These are phyloP conservation scores for Vaccinium macrocarpon DNA, from an alignment of 148 eudicot species.

Conservation along the genomic window DNA sequence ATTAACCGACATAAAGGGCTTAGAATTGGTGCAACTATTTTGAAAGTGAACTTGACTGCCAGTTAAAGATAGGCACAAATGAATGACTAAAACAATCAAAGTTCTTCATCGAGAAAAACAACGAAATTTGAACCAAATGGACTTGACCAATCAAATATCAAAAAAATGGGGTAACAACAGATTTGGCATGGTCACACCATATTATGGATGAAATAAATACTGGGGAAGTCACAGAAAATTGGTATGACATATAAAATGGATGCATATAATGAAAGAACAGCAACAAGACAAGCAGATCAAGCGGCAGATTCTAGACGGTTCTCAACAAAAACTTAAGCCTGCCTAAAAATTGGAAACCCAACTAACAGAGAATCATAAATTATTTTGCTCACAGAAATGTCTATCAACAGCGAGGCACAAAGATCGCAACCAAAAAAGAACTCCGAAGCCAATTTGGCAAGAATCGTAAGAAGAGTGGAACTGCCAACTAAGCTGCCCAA, in stretches of 20 bases:
- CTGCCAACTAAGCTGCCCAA: neutral
- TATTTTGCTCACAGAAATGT: neutral
- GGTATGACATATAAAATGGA: neutral
- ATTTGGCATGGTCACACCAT: neutral
- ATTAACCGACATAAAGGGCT: neutral
- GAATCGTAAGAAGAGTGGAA: neutral
- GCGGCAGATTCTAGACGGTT: conserved; percentile 9
- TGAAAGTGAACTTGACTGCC: neutral
- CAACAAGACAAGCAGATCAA: conserved; percentile 6
- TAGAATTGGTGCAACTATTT: neutral
- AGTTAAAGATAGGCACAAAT: neutral
- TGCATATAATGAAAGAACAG: neutral
- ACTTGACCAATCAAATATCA: neutral
- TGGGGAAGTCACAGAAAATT: neutral
- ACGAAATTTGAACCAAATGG: neutral
- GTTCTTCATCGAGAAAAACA: neutral
- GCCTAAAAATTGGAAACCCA: neutral
- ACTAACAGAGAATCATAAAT: neutral
- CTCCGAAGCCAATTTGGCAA: neutral
- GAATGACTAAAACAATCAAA: neutral
- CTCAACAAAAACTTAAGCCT: neutral
- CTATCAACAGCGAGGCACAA: neutral
- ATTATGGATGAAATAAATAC: neutral
- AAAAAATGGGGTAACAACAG: neutral
- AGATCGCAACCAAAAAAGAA: conserved; percentile 5